Percentiles rank a stretch among this genome's conserved stretches.
These are phyloP conservation scores for Coprinopsis cinerea DNA, from an alignment of 768 basidiomycete species.

Conservation along the genomic window DNA sequence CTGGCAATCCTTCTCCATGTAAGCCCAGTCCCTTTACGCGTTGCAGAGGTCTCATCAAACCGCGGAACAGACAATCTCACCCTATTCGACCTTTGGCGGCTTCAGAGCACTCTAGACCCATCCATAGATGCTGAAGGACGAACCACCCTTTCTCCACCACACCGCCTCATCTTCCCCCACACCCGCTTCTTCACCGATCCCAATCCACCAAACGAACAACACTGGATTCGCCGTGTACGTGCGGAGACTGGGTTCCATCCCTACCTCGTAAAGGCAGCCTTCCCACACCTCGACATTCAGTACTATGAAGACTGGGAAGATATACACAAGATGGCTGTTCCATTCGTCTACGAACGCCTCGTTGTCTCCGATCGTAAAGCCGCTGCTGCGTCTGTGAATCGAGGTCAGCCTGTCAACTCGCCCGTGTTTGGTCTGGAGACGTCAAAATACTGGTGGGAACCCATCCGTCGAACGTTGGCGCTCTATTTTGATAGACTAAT, in stretches of 20 bases:
- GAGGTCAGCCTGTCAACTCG: constrained; percentile 35
- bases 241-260: constrained; percentile 67
- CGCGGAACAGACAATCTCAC: constrained; percentile 53
- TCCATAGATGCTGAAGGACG: constrained; percentile 36
- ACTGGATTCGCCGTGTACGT: constrained; percentile 36
- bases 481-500: constrained; percentile 28
- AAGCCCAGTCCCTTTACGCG: constrained; percentile 21
- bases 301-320: constrained; percentile 77
- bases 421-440: constrained; percentile 38
- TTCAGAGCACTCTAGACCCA: constrained; percentile 58
- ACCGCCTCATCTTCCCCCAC: constrained; percentile 71
- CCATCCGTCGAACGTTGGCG: constrained; percentile 38
- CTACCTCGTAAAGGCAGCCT: constrained; percentile 64
- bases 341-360: constrained; percentile 70
- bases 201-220: constrained; percentile 28
- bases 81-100: constrained; percentile 71
- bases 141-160: constrained; percentile 56
- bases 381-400: constrained; percentile 29
- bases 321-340: constrained; percentile 57
- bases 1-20: constrained; percentile 48
- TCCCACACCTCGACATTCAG: constrained; percentile 61
- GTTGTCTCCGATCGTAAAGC: constrained; percentile 76
- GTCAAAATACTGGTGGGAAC: constrained; percentile 67
- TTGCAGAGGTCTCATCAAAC: neutral
- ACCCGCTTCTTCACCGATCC: constrained; percentile 53